Conservation (phyloP, 2,329 filamentous ascomycete genomes). For the Colletotrichum sp. region DNA sequence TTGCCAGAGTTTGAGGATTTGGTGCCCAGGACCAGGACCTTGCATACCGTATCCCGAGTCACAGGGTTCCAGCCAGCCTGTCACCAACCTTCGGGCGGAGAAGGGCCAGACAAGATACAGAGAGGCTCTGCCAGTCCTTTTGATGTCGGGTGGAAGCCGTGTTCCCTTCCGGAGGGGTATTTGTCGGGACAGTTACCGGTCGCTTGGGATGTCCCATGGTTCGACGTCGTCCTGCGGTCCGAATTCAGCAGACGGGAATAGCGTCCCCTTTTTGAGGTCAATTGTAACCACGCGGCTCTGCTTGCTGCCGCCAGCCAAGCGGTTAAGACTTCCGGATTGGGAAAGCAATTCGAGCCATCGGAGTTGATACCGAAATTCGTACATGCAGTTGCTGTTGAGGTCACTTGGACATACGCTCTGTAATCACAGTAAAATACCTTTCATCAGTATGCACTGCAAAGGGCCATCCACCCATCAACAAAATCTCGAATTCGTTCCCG, state of each 20-base stretch:
- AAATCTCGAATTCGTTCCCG: background rate
- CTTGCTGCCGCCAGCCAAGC: background rate
- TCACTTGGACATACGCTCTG: background rate
- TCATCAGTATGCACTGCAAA: background rate
- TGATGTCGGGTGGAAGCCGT: slow-evolving; percentile 1
- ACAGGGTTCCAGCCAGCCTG: background rate
- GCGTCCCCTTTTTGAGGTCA: background rate
- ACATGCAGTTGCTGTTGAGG: background rate
- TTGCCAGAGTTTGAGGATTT: background rate
- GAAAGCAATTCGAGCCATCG: background rate
- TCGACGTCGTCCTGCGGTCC: background rate
- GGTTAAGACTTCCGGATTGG: background rate
- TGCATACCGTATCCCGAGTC: background rate
- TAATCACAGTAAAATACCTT: background rate
- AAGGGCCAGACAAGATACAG: background rate
- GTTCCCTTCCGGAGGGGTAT: background rate
- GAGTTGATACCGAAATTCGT: background rate
- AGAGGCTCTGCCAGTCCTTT: background rate
- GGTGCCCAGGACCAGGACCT: background rate
- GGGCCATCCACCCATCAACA: background rate
- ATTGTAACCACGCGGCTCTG: background rate
- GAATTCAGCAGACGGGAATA: background rate
- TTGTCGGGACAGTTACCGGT: background rate
- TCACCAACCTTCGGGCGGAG: background rate
- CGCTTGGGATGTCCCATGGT: background rate